These are phyloP conservation scores for Macadamia integrifolia DNA, from an alignment of 164 flowering plant genomes.

Conservation along the genomic window DNA sequence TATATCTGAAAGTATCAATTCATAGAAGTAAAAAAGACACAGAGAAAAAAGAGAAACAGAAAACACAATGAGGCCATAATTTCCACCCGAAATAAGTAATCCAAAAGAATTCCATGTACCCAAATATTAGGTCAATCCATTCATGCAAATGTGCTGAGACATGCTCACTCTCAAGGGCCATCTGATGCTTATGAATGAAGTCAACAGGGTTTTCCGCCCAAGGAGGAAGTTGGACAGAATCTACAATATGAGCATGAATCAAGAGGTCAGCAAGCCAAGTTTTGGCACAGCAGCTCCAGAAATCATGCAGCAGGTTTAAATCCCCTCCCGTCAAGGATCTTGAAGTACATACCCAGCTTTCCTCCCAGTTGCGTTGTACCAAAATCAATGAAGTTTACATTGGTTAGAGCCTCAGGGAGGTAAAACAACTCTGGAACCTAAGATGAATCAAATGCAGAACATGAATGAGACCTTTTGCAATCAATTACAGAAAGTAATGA, in stretches of 20 bases:
- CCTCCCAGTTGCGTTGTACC: constrained; percentile 92
- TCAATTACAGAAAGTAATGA: constrained; percentile 1
- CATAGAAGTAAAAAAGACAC: background rate
- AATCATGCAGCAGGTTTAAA: background rate
- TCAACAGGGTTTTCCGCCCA: constrained; percentile 93
- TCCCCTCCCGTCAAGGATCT: background rate
- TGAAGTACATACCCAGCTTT: constrained; percentile 61
- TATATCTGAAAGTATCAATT: constrained; percentile 48
- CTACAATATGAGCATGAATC: constrained; percentile 29
- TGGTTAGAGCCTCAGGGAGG: constrained; percentile 85
- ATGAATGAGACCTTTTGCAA: constrained; percentile 1
- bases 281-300: background rate
- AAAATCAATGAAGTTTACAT: constrained; percentile 84
- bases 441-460: constrained; percentile 8
- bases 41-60: background rate
- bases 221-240: constrained; percentile 81
- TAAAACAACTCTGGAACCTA: constrained; percentile 98
- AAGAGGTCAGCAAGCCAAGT: constrained; percentile 3
- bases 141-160: constrained; percentile 97
- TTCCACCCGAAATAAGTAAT: background rate
- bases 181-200: constrained; percentile 85
- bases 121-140: constrained; percentile 98
- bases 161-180: constrained; percentile 98
- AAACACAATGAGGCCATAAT: background rate
- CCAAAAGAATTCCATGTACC: constrained; percentile 40